A percentile compares a stretch with the other conserved stretches of the same genome.
Conservation (phyloP, 2,329 filamentous ascomycete species). For the Fusarium buxicola region DNA sequence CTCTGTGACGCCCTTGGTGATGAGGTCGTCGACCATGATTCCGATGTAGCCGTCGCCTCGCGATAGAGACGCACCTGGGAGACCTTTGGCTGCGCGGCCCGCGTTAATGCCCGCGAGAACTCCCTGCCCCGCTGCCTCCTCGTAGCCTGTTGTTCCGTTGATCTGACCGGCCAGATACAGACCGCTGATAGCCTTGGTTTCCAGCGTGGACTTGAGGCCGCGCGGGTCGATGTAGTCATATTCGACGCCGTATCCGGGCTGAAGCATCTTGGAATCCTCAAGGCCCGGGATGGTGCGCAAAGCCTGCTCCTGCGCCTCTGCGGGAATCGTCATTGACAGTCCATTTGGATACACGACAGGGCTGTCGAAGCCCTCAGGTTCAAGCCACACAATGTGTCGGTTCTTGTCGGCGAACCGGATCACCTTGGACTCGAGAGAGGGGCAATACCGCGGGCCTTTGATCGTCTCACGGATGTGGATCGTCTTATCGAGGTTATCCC, state of each 20-base stretch:
- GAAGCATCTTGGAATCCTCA: conserved; percentile 90
- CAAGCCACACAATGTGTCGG: conserved; percentile 92
- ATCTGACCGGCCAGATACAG: conserved; percentile 96
- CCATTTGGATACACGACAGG: conserved; percentile 96
- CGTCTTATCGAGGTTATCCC: conserved; percentile 91
- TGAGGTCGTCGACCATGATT: conserved; percentile 97
- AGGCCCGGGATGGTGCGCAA: conserved; percentile 90
- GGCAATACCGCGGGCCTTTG: conserved; percentile 94
- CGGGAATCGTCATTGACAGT: conserved; percentile 95
- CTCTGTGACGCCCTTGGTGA: conserved; percentile 96
- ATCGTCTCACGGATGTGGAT: conserved; percentile 97
- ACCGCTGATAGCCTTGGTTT: conserved; percentile 91
- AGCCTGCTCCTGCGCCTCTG: conserved; percentile 84
- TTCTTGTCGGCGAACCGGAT: conserved; percentile 86
- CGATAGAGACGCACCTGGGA: conserved; percentile 74
- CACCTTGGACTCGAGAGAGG: conserved; percentile 93
- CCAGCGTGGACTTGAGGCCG: conserved; percentile 85
- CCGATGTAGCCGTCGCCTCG: conserved; percentile 95
- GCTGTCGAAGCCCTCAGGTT: conserved; percentile 93
- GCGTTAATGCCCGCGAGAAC: conserved; percentile 95
- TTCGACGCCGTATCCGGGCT: conserved; percentile 96
- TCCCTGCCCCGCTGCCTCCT: conserved; percentile 95
- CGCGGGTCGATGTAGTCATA: conserved; percentile 99
- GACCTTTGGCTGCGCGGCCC: conserved; percentile 78
- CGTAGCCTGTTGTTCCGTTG: conserved; percentile 97